Evolutionary conservation across 208 protist genomes (phyloP), one percentile per base, ranked within the genome.

Genomic region (Crithidia bombi): DNA sequence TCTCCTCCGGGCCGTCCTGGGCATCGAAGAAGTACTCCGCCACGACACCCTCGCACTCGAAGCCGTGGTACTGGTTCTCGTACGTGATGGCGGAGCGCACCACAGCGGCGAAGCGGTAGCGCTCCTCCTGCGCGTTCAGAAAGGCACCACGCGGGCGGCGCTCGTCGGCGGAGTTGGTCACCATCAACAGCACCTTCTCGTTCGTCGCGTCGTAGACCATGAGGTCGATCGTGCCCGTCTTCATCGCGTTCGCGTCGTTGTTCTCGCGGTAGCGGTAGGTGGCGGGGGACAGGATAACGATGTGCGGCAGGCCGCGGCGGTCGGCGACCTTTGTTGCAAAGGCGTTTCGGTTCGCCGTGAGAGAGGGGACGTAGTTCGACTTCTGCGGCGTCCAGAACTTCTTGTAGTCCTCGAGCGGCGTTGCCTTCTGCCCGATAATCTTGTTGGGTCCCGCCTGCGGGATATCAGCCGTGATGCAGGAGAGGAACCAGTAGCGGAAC

Each of bases 1-100:
- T 91, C 82, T 95, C 87, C 75, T 95, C 87, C 5, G 78, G 78
- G 35, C 87, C 90, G 7, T 82, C 49, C 55, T 87, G 73, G 14
- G 84, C 35, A 59, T 95, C 87, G 66, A 95, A 95, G 68, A 95
- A 92, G 79, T 88, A 95, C 82, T 95, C 87, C 6, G 90, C 87
- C 15, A 90, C 72, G 32, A 74, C 83, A 35, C 89, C 89, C 3
- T 69, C 72, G 73, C 89, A 95, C 65, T 89, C 61, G 69, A 95
- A 92, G 75, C 77, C 83, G 70, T 92, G 86, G 35, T 86, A 82
- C 69, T 90, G 70, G 67, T 95, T 95, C 19, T 95, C 86, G 72
- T 91, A 87, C 19, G 79, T 79, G 65, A 95, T 85, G 33, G 89
- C 89, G 4, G 84, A 70, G 75, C 86, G 89, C 57, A 95, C 84